These are phyloP conservation scores for Mortierella sp. DNA, from an alignment of 371 early-diverging fungal genomes.

Conservation along the genomic window DNA sequence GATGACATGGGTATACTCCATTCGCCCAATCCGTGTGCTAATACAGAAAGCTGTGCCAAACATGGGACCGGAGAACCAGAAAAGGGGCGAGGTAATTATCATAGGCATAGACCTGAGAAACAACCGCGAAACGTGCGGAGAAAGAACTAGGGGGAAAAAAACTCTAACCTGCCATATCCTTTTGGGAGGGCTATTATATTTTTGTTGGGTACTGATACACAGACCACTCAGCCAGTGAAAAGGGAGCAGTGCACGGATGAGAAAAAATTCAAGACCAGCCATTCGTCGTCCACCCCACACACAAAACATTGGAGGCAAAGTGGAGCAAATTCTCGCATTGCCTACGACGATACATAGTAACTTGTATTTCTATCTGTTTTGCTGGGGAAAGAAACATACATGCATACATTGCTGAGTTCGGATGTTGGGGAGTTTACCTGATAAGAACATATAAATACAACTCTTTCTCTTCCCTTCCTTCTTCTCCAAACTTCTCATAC, in stretches of 20 bases:
- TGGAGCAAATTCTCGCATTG: too few relatives aligned
- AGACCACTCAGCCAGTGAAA: neutral
- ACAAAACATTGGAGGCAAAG: too few relatives aligned
- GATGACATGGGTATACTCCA: too few relatives aligned
- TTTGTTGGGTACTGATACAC: neutral
- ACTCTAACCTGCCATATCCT: too few relatives aligned
- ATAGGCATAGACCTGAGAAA: neutral
- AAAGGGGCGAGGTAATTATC: neutral
- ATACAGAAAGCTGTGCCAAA: too few relatives aligned
- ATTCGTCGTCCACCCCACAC: neutral
- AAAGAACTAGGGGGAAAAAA: neutral
- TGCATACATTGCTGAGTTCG: neutral
- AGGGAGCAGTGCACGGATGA: neutral
- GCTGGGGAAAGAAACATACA: neutral
- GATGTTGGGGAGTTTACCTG: neutral
- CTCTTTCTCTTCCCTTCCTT: constrained; percentile 2
- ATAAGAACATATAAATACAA: neutral
- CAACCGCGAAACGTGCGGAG: neutral
- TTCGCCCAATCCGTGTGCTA: too few relatives aligned
- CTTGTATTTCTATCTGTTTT: neutral
- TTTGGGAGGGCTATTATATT: neutral
- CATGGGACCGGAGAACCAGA: neutral
- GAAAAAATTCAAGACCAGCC: neutral
- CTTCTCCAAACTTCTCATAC: neutral
- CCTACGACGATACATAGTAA: too few relatives aligned